These are phyloP conservation scores for Fraxinus angustifolia DNA, from an alignment of 305 asterid species.

Conservation along the genomic window DNA sequence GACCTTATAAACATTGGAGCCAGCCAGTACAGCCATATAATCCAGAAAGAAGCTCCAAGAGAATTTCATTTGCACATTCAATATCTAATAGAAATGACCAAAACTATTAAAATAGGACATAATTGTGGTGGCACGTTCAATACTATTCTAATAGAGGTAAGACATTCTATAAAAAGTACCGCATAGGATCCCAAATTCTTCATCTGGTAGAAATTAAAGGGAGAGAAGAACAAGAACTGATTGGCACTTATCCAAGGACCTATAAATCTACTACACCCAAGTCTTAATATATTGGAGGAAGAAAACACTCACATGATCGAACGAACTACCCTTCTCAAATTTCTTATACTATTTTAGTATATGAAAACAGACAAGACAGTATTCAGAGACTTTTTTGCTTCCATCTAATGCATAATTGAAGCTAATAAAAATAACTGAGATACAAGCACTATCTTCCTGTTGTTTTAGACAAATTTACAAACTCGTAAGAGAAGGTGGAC, in stretches of 20 bases:
- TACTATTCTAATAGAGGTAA: neutral
- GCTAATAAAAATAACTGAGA: neutral
- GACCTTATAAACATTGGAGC: neutral
- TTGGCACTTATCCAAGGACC: neutral
- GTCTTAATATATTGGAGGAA: neutral
- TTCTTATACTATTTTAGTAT: neutral
- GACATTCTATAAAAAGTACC: neutral
- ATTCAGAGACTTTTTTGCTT: neutral
- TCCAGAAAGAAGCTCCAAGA: neutral
- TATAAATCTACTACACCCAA: neutral
- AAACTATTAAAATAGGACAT: neutral
- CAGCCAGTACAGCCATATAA: neutral
- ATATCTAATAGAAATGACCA: neutral
- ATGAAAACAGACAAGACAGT: neutral
- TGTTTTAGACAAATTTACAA: neutral
- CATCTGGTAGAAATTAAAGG: neutral
- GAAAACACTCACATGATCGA: neutral
- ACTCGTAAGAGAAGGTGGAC: neutral
- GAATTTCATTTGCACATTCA: neutral
- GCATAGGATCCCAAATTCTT: neutral
- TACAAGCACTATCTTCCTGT: neutral
- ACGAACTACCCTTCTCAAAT: neutral
- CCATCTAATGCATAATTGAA: neutral
- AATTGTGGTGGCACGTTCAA: neutral
- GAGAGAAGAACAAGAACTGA: neutral